These are phyloP conservation scores for Ilyonectria robusta DNA, from an alignment of 2,329 filamentous ascomycete species.

Conservation along the genomic window DNA sequence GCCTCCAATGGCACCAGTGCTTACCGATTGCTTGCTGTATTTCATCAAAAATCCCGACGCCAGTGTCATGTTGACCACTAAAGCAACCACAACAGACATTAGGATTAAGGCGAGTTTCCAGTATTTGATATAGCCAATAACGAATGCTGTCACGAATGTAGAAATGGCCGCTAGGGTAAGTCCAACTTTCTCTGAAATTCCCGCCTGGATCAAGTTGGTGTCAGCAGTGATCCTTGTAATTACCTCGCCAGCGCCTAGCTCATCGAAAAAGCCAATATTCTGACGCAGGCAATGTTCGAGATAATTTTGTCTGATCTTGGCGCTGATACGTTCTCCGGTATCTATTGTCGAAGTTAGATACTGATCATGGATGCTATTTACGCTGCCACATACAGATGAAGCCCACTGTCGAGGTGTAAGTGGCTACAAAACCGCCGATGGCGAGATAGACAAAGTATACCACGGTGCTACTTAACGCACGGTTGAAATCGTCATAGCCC, in stretches of 20 bases:
- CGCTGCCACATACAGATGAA: constrained; percentile 73
- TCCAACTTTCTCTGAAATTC: constrained; percentile 84
- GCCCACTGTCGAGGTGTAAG: constrained; percentile 83
- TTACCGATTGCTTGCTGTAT: constrained; percentile 78
- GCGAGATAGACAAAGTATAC: constrained; percentile 86
- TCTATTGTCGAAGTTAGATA: constrained; percentile 24
- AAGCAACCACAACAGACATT: constrained; percentile 79
- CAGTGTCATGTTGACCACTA: constrained; percentile 77
- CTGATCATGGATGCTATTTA: neutral
- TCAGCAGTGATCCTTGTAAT: constrained; percentile 77
- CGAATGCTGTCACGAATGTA: constrained; percentile 83
- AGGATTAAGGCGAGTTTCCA: constrained; percentile 90
- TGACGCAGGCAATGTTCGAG: constrained; percentile 61
- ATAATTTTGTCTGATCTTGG: constrained; percentile 58
- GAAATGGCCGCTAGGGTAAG: constrained; percentile 77
- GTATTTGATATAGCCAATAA: constrained; percentile 85
- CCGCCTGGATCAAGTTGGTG: constrained; percentile 87
- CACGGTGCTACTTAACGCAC: constrained; percentile 63
- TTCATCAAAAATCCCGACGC: constrained; percentile 78
- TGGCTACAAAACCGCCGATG: constrained; percentile 79
- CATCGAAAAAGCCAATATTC: constrained; percentile 66
- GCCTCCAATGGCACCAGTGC: constrained; percentile 83
- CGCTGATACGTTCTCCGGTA: constrained; percentile 52
- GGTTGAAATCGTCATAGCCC: constrained; percentile 66
- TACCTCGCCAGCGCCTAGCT: constrained; percentile 52